Conservation (phyloP, 768 basidiomycete species). For the Hebeloma cylindrosporum region DNA sequence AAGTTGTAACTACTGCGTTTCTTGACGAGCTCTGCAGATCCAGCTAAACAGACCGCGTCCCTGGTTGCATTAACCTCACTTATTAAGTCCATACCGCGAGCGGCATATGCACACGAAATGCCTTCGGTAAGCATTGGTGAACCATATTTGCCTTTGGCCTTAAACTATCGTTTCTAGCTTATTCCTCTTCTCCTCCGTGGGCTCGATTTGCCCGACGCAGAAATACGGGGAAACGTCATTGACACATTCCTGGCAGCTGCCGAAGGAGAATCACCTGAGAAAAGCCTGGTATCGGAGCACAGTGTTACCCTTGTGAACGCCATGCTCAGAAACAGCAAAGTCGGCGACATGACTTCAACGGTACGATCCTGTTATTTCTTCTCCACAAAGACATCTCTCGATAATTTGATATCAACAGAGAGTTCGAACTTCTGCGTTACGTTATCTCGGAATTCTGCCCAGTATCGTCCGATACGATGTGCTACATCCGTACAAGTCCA, state of each 20-base stretch:
- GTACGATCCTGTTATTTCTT: conserved; percentile 36
- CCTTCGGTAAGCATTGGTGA: conserved; percentile 42
- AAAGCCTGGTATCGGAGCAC: conserved; percentile 61
- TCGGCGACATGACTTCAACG: conserved; percentile 49
- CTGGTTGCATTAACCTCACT: conserved; percentile 83
- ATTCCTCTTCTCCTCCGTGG: conserved; percentile 87
- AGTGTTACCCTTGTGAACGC: conserved; percentile 66
- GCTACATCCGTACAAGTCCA: conserved; percentile 76
- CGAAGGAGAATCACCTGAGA: conserved; percentile 50
- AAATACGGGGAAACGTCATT: conserved; percentile 78
- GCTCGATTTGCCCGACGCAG: conserved; percentile 71
- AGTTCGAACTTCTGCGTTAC: conserved; percentile 74
- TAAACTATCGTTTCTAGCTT: conserved; percentile 49
- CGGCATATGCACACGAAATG: conserved; percentile 70
- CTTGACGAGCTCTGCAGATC: conserved; percentile 36
- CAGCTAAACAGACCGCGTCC: conserved; percentile 59
- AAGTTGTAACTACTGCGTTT: not conserved
- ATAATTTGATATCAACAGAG: conserved; percentile 41
- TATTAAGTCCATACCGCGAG: conserved; percentile 76
- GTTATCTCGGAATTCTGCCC: conserved; percentile 73
- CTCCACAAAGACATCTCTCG: not conserved
- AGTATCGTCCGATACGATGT: conserved; percentile 76
- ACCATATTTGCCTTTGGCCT: not conserved
- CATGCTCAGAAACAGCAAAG: conserved; percentile 67
- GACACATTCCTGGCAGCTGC: conserved; percentile 74